These are phyloP conservation scores for Monosporascus cannonballus DNA, from an alignment of 2,329 filamentous ascomycete species.

Conservation along the genomic window DNA sequence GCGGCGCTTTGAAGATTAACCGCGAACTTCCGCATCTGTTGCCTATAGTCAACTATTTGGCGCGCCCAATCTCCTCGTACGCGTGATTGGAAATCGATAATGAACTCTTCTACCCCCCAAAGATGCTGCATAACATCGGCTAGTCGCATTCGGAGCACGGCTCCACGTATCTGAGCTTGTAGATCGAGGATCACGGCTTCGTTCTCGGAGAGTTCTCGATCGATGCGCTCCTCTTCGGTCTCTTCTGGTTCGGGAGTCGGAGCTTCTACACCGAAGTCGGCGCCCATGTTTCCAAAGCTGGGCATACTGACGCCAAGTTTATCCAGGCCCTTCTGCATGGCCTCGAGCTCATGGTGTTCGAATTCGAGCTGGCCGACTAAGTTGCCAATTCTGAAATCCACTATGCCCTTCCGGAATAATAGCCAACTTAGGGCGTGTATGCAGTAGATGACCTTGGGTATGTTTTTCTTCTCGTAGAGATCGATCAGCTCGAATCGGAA, in stretches of 20 bases:
- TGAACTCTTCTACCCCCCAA: constrained; percentile 75
- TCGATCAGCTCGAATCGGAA: constrained; percentile 97
- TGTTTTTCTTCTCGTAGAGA: constrained; percentile 98
- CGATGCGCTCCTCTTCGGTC: constrained; percentile 82
- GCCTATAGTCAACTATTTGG: constrained; percentile 74
- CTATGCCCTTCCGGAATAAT: constrained; percentile 89
- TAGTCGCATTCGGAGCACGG: constrained; percentile 68
- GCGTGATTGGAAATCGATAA: constrained; percentile 78
- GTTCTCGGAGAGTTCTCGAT: constrained; percentile 74
- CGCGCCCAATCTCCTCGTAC: constrained; percentile 84
- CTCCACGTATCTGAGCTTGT: constrained; percentile 81
- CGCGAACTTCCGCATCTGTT: constrained; percentile 78
- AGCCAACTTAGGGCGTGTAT: constrained; percentile 97
- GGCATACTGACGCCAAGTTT: constrained; percentile 94
- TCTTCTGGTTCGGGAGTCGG: constrained; percentile 72
- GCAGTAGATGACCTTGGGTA: constrained; percentile 98
- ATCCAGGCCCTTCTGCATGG: constrained; percentile 94
- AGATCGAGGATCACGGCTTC: constrained; percentile 69
- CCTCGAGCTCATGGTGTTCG: constrained; percentile 94
- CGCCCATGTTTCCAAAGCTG: constrained; percentile 95
- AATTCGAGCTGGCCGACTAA: constrained; percentile 95
- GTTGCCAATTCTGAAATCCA: constrained; percentile 94
- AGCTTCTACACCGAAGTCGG: constrained; percentile 81
- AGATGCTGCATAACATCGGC: constrained; percentile 80
- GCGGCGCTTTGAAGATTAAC: constrained; percentile 71